Conservation (phyloP, 2,329 filamentous ascomycete species). For the Cladosporium velox region DNA sequence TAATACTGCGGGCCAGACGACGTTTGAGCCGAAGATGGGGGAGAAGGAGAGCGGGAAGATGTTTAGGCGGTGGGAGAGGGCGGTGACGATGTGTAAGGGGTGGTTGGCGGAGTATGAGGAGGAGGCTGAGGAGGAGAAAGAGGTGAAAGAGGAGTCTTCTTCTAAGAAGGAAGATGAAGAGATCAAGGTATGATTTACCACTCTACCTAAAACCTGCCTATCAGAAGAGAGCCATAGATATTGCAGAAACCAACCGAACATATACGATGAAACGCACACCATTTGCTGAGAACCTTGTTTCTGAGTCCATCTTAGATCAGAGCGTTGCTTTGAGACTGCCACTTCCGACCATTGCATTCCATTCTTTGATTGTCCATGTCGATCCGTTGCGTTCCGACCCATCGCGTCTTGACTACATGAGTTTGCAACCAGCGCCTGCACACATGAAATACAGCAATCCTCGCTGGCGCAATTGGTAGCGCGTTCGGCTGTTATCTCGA, state of each 20-base stretch:
- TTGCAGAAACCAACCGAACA: not conserved
- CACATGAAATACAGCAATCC: not conserved
- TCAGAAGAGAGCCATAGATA: not conserved
- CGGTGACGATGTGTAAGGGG: constrained; percentile 76
- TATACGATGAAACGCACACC: not conserved
- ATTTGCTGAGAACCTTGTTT: not conserved
- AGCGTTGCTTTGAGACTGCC: not conserved
- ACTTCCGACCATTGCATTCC: too few species aligned
- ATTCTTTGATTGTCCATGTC: too few species aligned
- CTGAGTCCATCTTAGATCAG: not conserved
- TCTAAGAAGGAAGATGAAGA: constrained; percentile 8
- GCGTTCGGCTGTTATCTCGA: not conserved
- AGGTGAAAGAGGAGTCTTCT: constrained; percentile 22
- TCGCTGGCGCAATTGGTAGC: not conserved
- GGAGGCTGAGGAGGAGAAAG: constrained; percentile 24
- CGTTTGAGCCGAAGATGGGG: constrained; percentile 68
- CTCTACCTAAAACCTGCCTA: not conserved
- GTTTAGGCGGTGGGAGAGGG: constrained; percentile 73
- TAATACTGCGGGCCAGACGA: constrained; percentile 67
- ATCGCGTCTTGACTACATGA: too few species aligned
- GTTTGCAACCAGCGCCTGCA: not conserved
- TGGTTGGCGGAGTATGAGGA: constrained; percentile 58
- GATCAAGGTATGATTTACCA: constrained; percentile 12
- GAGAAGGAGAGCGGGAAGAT: constrained; percentile 59
- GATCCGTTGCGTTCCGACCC: too few species aligned